These are phyloP conservation scores for Dacryopinax spathularia DNA, from an alignment of 768 basidiomycete species.

Conservation along the genomic window DNA sequence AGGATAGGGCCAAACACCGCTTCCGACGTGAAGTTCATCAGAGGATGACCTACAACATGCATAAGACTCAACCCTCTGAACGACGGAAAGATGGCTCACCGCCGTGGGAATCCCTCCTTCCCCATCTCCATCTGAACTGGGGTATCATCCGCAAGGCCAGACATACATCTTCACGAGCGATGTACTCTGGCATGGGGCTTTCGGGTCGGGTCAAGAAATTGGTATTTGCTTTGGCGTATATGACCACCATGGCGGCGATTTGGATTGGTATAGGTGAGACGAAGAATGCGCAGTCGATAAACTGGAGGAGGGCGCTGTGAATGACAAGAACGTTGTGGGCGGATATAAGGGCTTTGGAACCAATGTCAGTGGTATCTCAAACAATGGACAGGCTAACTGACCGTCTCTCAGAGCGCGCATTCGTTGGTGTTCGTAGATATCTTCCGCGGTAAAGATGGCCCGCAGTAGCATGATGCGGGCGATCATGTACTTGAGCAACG, in stretches of 20 bases:
- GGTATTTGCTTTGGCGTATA: constrained; percentile 34
- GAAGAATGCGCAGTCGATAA: constrained; percentile 78
- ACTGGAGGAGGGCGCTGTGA: constrained; percentile 68
- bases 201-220: neutral
- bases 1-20: constrained; percentile 21
- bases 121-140: constrained; percentile 84
- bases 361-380: neutral
- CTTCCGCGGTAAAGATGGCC: constrained; percentile 64
- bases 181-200: constrained; percentile 61
- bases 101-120: constrained; percentile 64
- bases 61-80: constrained; percentile 61
- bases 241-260: constrained; percentile 81
- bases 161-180: constrained; percentile 70
- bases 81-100: constrained; percentile 77
- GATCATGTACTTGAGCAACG: constrained; percentile 70
- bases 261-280: constrained; percentile 79
- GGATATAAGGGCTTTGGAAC: constrained; percentile 52
- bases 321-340: constrained; percentile 79
- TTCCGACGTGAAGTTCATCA: neutral
- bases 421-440: constrained; percentile 48
- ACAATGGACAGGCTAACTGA: constrained; percentile 23
- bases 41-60: constrained; percentile 35
- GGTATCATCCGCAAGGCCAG: constrained; percentile 79
- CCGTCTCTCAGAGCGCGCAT: constrained; percentile 66
- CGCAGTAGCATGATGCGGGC: constrained; percentile 62